phyloP scores from a whole-genome alignment of 108 stramenopile species.

The Cyclostephanos tholiformis region DNA sequence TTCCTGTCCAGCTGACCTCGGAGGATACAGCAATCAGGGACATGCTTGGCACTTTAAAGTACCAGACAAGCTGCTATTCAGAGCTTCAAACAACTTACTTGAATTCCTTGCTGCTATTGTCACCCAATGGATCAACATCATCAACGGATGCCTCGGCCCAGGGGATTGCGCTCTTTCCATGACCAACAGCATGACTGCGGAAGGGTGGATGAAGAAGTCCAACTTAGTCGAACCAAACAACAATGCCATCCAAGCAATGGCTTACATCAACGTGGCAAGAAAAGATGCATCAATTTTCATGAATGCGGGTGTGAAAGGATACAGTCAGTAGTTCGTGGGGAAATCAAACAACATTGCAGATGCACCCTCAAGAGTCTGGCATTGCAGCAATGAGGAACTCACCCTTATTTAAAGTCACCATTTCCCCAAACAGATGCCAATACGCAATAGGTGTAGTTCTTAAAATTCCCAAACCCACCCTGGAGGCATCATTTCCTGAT shows the following conservation, averaged over 20 bases:
- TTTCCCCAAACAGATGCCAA: not conserved
- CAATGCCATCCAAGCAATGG: not conserved
- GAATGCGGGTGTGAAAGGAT: too few species aligned
- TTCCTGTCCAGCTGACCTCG: too few species aligned
- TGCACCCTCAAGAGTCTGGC: not conserved
- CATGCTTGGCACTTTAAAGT: not conserved
- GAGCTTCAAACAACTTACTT: conserved; percentile 37
- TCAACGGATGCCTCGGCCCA: too few species aligned
- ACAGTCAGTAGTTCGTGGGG: too few species aligned
- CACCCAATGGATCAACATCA: too few species aligned
- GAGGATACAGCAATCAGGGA: too few species aligned
- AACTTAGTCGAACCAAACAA: not conserved
- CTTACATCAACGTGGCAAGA: not conserved
- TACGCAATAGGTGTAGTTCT: too few species aligned
- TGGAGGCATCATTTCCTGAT: not conserved
- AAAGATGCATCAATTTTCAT: conserved; percentile 5
- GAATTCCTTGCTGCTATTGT: too few species aligned
- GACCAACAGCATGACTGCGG: too few species aligned
- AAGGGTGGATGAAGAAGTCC: conserved; percentile 10
- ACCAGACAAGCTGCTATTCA: conserved; percentile 3
- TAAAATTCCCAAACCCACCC: not conserved
- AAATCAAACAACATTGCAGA: not conserved
- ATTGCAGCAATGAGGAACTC: not conserved
- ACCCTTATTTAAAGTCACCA: not conserved
- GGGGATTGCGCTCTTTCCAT: too few species aligned